Evolutionary conservation across 2,329 filamentous ascomycete genomes (phyloP), one percentile per base, ranked within the genome.

Genomic region (Aulographum hederae): DNA sequence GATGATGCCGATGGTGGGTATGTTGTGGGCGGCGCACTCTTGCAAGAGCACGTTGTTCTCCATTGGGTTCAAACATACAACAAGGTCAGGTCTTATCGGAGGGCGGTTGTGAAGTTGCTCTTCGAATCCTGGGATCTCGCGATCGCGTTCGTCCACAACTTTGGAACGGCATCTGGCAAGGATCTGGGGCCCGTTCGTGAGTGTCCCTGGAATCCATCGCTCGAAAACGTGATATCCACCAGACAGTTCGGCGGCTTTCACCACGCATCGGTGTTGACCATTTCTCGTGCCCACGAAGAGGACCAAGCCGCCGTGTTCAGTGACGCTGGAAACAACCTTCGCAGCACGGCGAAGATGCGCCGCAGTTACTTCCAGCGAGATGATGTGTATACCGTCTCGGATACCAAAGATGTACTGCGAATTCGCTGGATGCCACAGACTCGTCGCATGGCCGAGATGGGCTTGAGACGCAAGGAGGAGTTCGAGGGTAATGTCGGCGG

Each of bases 341-440:
- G 84, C 82, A 4, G 89, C 85, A 31, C 89, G 74, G n/a, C 86
- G 74, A 34, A 98, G 67, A 55, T 95, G 77, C 12, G 84, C 77
- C 11, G 84, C 82, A 19, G 80, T 95, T 37, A 73, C 67, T 51
- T 98, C 89, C 3, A 95, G 73, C 6, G 77, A 78, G 53, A 98
- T 93, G 51, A 98, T 84, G 57, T 94, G 86, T 38, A 92, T 75
- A 12, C 78, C 82, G 42, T 89, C 69, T 28, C 89, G 69, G 38
- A 92, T 70, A 44, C 89, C 89, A 51, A 80, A 85, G 51, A 98
- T 95, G 58, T 95, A 95, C 42, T 79, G 71, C 40, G 84, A 76
- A 59, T 95, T 98, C 32, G 73, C 75, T 8, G 89, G 85, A 57
- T 98, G 92, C 89, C 89, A 98, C 31, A 85, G 67, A 38, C 80